Evolutionary conservation across 2,329 filamentous ascomycete species (phyloP).

Genomic region (Curvularia eragrostidis): DNA sequence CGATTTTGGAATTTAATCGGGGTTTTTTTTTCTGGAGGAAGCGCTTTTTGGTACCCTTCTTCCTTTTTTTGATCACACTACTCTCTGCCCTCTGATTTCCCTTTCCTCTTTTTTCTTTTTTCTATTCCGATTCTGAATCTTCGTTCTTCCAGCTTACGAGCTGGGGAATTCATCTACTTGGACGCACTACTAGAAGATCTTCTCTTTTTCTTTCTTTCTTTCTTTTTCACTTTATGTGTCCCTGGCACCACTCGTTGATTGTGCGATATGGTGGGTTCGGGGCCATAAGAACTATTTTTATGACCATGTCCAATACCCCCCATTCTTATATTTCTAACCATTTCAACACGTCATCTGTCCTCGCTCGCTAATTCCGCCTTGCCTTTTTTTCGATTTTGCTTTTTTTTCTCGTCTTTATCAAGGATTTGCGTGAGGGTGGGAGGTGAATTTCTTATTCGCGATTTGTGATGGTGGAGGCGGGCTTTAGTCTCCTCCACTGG

Average conservation of each 20-base stretch:
- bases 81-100: background rate
- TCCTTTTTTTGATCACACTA: background rate
- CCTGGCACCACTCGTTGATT: background rate
- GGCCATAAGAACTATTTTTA: background rate
- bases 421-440: background rate
- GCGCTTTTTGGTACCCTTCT: background rate
- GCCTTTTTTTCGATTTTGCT: background rate
- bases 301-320: constrained; percentile 3
- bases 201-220: background rate
- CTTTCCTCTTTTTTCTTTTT: background rate
- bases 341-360: background rate
- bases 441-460: background rate
- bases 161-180: background rate
- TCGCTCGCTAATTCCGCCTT: background rate
- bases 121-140: background rate
- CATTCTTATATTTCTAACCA: background rate
- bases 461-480: background rate
- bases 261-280: background rate
- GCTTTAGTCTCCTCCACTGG: background rate
- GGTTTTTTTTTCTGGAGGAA: background rate
- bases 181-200: background rate
- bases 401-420: background rate
- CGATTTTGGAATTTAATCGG: background rate
- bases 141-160: background rate
- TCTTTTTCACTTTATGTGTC: background rate